Evolutionary conservation across 345 rosid genomes (phyloP).

Genomic region (Zanthoxylum bungeanum): DNA sequence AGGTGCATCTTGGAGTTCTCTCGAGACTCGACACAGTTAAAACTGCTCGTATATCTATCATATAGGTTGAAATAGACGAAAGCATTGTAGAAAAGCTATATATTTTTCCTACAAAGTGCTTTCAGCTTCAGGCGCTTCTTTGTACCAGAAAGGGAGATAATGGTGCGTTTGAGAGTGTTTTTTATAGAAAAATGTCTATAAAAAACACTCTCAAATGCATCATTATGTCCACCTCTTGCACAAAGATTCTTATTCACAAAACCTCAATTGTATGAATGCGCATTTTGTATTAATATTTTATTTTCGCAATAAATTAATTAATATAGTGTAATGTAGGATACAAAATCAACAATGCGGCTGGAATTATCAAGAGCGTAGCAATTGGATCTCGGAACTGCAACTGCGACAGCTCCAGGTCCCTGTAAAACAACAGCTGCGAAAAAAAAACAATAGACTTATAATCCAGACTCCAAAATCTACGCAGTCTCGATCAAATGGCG

Average conservation of each 20-base stretch:
- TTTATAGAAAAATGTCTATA: background rate
- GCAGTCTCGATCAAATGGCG: background rate
- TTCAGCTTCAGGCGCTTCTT: background rate
- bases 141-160: background rate
- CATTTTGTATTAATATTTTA: background rate
- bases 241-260: background rate
- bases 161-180: background rate
- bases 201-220: background rate
- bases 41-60: background rate
- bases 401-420: slow-evolving; percentile 36
- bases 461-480: background rate
- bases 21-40: background rate
- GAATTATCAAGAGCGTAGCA: slow-evolving; percentile 89
- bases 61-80: background rate
- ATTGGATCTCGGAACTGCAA: slow-evolving; percentile 58
- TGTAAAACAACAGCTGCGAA: slow-evolving; percentile 43
- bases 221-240: background rate
- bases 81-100: background rate
- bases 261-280: background rate
- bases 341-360: slow-evolving; percentile 88
- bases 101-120: background rate
- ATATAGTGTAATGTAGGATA: slow-evolving; percentile 48
- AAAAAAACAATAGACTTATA: slow-evolving; percentile 7
- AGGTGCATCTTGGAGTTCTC: background rate
- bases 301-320: background rate